phyloP scores from a whole-genome alignment of 164 flowering plant species.

The Tetracentron sinense region DNA sequence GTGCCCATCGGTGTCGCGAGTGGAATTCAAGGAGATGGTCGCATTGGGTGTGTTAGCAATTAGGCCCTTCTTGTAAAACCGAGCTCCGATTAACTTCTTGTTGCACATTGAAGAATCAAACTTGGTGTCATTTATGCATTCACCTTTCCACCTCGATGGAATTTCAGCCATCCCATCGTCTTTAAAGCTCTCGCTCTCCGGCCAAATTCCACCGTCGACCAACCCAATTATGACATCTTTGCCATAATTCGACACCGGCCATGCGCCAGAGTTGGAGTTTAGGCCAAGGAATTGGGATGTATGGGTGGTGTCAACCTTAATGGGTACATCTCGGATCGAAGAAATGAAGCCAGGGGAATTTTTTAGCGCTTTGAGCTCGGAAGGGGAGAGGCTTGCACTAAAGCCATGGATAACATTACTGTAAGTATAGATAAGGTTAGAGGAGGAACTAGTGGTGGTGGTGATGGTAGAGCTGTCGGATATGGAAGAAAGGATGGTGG shows the following conservation, averaged over 20 bases:
- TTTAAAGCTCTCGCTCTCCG: slow-evolving; percentile 39
- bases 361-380: slow-evolving; percentile 22
- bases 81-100: too few species aligned
- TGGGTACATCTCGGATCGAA: slow-evolving; percentile 18
- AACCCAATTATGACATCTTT: slow-evolving; percentile 47
- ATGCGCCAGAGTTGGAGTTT: slow-evolving; percentile 23
- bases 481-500: slow-evolving; percentile 11
- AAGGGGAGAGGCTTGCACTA: slow-evolving; percentile 26
- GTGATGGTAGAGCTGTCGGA: slow-evolving; percentile 26
- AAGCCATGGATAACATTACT: slow-evolving; percentile 37
- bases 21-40: slow-evolving; percentile 24
- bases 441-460: slow-evolving; percentile 5
- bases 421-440: slow-evolving; percentile 24
- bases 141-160: slow-evolving; percentile 46
- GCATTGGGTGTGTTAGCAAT: slow-evolving; percentile 19
- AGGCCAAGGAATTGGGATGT: slow-evolving; percentile 32
- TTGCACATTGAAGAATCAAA: too few species aligned
- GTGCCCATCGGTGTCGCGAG: slow-evolving; percentile 38
- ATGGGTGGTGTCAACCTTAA: slow-evolving; percentile 37
- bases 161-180: slow-evolving; percentile 40
- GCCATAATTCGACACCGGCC: slow-evolving; percentile 41
- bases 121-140: slow-evolving; percentile 38
- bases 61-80: too few species aligned
- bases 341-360: slow-evolving; percentile 27
- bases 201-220: too few species aligned